Base-by-base conservation (phyloP, 495 filamentous ascomycete genomes). In the Tuber calosporum region DNA sequence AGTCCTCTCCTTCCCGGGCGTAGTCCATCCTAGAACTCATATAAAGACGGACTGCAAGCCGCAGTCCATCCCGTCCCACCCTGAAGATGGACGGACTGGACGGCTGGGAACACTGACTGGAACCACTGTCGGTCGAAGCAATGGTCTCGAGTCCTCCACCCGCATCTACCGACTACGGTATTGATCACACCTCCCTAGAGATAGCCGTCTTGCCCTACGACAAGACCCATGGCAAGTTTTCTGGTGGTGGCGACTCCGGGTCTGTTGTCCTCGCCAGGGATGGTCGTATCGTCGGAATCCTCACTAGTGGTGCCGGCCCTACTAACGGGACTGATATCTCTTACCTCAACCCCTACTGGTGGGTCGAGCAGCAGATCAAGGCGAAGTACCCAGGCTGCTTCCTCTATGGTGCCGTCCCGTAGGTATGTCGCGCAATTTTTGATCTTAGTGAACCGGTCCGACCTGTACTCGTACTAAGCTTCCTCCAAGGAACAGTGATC, bases 71-170 rank as follows among this genome's bases (percentile, higher is more conserved):
- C n/a, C n/a, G n/a, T n/a, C n/a, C n/a, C n/a, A n/a, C n/a, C n/a
- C n/a, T n/a, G n/a, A n/a, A n/a, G n/a, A n/a, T n/a, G n/a, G n/a
- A n/a, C n/a, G n/a, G n/a, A n/a, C n/a, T n/a, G n/a, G n/a, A n/a
- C n/a, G n/a, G n/a, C n/a, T n/a, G n/a, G n/a, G n/a, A n/a, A n/a
- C n/a, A n/a, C n/a, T n/a, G n/a, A 73, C 68, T 0, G 71, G 71
- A 19, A 73, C 68, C 0, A 73, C 71, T 13, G 45, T 73, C 15
- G 71, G 71, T 72, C 68, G 71, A 2, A n/a, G 4, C 43, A 73
- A 69, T 40, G 71, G 71, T 72, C 71, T 73, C 8, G 71, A 73
- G 71, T 73, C 71, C 58, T 68, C 36, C 8, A 68, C 67, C 67
- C 26, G 67, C n/a, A 36, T 22, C 26, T 13, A 20, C 26, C 36